phyloP scores from a whole-genome alignment of 2,329 filamentous ascomycete species.

The Fonsecaea pedrosoi region DNA sequence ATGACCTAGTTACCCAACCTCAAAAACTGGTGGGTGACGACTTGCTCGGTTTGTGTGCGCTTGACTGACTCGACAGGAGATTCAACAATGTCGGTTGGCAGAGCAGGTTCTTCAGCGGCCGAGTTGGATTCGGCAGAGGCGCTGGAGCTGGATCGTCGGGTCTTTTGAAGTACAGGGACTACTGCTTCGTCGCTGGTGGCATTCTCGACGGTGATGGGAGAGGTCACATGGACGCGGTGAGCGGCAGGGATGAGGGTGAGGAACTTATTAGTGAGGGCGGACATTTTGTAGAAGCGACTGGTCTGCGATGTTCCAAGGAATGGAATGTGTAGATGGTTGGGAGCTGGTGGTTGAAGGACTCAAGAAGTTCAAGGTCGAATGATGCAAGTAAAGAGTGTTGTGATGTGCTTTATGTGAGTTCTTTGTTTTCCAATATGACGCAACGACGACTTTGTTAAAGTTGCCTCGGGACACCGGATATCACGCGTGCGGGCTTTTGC shows the following conservation, averaged over 20 bases:
- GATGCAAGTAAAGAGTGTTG: slow-evolving; percentile 14
- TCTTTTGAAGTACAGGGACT: slow-evolving; percentile 35
- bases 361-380: not conserved
- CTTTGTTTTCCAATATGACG: slow-evolving; percentile 32
- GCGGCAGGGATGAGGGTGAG: slow-evolving; percentile 34
- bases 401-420: slow-evolving; percentile 26
- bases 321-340: not conserved
- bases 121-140: slow-evolving; percentile 34
- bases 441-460: slow-evolving; percentile 27
- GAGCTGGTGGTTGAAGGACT: slow-evolving; percentile 1
- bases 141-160: slow-evolving; percentile 38
- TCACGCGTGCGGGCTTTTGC: slow-evolving; percentile 26
- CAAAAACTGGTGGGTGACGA: slow-evolving; percentile 25
- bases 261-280: slow-evolving; percentile 34
- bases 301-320: slow-evolving; percentile 10
- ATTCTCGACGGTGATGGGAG: slow-evolving; percentile 20
- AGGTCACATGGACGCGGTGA: slow-evolving; percentile 31
- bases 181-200: slow-evolving; percentile 25
- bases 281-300: slow-evolving; percentile 27
- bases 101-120: slow-evolving; percentile 29
- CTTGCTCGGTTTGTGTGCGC: slow-evolving; percentile 17
- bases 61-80: slow-evolving; percentile 29
- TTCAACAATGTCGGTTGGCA: slow-evolving; percentile 26
- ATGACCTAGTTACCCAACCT: slow-evolving; percentile 33
- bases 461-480: slow-evolving; percentile 25